These are phyloP conservation scores for Suhomyces vadensis DNA, from an alignment of 805 yeast genomes.

Conservation along the genomic window DNA sequence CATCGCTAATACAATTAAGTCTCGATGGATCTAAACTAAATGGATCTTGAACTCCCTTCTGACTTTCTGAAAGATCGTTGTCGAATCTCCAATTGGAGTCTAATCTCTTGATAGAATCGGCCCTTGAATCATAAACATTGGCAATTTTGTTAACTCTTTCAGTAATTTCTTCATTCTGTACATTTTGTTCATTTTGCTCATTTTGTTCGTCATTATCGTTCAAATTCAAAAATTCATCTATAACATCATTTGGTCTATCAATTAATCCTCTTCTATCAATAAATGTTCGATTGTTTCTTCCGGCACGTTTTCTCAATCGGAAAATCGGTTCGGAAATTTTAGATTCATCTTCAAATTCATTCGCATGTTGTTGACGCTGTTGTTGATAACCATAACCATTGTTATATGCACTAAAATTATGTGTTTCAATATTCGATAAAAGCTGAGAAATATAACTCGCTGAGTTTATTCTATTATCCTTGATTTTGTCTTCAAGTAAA, in stretches of 20 bases:
- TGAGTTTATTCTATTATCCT: slow-evolving; percentile 21
- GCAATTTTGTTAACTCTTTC: slow-evolving; percentile 12
- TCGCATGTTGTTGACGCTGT: slow-evolving; percentile 14
- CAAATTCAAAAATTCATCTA: slow-evolving; percentile 44
- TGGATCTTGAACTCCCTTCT: slow-evolving; percentile 43
- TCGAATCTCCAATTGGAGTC: slow-evolving; percentile 71
- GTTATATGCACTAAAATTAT: slow-evolving; percentile 41
- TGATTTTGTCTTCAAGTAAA: slow-evolving; percentile 30
- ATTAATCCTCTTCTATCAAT: slow-evolving; percentile 70
- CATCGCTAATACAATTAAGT: slow-evolving; percentile 78
- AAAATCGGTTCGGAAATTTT: slow-evolving; percentile 52
- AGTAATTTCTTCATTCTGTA: slow-evolving; percentile 4
- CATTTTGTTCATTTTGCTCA: slow-evolving; percentile 10
- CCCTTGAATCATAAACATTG: slow-evolving; percentile 46
- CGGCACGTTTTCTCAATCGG: slow-evolving; percentile 71
- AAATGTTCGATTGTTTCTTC: slow-evolving; percentile 68
- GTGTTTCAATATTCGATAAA: slow-evolving; percentile 39
- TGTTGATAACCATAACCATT: slow-evolving; percentile 36
- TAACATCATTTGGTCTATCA: slow-evolving; percentile 31
- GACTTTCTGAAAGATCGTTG: slow-evolving; percentile 49
- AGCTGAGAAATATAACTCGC: slow-evolving; percentile 41
- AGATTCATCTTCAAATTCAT: slow-evolving; percentile 23
- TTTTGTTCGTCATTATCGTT: slow-evolving; percentile 28
- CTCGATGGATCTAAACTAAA: slow-evolving; percentile 77
- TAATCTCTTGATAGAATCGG: slow-evolving; percentile 48